Base-by-base conservation (phyloP, 177 flowering plant genomes). In the Vitis hybrid region DNA sequence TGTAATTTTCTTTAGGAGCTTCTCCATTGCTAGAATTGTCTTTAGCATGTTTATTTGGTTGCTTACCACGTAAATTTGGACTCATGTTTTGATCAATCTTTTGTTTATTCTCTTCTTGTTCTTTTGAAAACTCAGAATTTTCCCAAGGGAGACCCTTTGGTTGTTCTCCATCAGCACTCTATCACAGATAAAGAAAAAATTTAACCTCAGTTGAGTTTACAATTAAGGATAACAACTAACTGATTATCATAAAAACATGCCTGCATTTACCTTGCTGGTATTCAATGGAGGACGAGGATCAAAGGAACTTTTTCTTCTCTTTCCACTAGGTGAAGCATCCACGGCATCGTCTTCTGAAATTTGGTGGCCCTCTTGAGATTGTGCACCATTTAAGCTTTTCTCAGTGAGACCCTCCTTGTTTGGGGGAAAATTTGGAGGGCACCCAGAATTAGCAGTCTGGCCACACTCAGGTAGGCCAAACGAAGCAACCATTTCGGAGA, bases 1-100 rank as follows among this genome's bases (percentile, higher is more conserved):
- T 85, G 74, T 88, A 93, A 68, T 80, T 87, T 5, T 93, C 94
- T 76, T 93, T 93, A 9, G 84, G 62, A 62, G 82, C 78, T 65
- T 86, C 91, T 55, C 70, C 93, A 74, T 74, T 80, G 15, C 81
- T 75, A 24, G 92, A 82, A 67, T 50, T 76, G 4, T 86, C 93
- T 79, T 87, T 89, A n/a, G 82, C 57, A 79, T 86, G 86, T 77
- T 91, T 92, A 13, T 77, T 79, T 1, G 66, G 70, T 74, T 80
- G 80, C 78, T 90, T 88, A 52, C 84, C 77, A 46, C 78, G 81
- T 52, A 66, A 24, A 81, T 83, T 84, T 14, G 74, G 64, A 71
- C 76, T 69, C 0, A 76, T 56, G 48, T 65, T 78, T 55, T 80
- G 83, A n/a, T 79, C 90, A 56, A 68, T 56, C 75, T 79, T 87